A percentile compares a stretch with the other conserved stretches of the same genome.
Evolutionary conservation across 495 filamentous ascomycete species (phyloP).

Genomic region (Pyrenula aspistea): DNA sequence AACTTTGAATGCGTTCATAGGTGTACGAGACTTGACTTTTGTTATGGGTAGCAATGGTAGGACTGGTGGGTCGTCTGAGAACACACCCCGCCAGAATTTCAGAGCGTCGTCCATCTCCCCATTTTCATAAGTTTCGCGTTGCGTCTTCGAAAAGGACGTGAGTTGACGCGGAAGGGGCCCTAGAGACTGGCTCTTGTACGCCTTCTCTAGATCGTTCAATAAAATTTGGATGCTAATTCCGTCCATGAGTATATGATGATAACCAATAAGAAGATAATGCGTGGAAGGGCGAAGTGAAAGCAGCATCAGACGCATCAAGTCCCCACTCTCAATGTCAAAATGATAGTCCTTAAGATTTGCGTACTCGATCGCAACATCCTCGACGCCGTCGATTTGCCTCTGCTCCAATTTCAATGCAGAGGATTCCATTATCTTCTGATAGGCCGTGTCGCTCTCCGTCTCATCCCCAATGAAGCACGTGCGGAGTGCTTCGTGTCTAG

Average conservation of each 20-base stretch:
- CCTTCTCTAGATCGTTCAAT: constrained; percentile 24
- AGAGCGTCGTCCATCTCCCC: constrained; percentile 9
- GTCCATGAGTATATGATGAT: constrained; percentile 39
- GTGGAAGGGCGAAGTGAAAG: constrained; percentile 6
- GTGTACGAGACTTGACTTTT: not conserved
- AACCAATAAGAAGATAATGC: constrained; percentile 21
- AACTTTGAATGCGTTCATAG: not conserved
- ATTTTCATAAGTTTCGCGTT: not conserved
- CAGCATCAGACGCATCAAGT: constrained; percentile 16
- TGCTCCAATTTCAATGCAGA: not conserved
- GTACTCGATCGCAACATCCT: constrained; percentile 7
- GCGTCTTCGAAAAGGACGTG: constrained; percentile 1
- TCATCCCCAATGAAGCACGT: constrained; percentile 18
- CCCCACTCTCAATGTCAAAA: constrained; percentile 20
- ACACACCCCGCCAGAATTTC: constrained; percentile 15
- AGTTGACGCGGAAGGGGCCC: not conserved
- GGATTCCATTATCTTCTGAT: not conserved
- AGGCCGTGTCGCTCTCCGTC: not conserved
- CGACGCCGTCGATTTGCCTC: not conserved
- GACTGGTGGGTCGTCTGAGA: constrained; percentile 7
- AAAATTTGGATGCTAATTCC: constrained; percentile 27
- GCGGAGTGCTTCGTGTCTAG: constrained; percentile 26
- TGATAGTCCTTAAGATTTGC: constrained; percentile 8
- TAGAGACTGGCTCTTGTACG: constrained; percentile 6
- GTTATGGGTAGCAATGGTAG: constrained; percentile 17